phyloP scores from a whole-genome alignment of 2,329 filamentous ascomycete species.

The Arthrobotrys sinensis region DNA sequence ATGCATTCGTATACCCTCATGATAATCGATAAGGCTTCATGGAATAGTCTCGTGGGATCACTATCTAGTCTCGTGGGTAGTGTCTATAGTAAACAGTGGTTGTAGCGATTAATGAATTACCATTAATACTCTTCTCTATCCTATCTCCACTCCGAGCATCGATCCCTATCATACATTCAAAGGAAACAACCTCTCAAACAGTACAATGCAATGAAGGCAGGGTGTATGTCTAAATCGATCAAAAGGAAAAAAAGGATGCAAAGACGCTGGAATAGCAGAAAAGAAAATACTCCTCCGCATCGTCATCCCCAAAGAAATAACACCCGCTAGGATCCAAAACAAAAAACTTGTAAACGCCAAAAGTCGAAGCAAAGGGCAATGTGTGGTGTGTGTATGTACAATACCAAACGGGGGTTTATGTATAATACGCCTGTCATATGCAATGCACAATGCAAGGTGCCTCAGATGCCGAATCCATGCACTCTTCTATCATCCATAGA shows the following conservation, averaged over 20 bases:
- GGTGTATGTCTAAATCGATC: slow-evolving; percentile 36
- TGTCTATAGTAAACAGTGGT: not conserved
- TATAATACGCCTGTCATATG: slow-evolving; percentile 8
- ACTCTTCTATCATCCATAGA: no score
- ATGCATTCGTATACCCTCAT: no score
- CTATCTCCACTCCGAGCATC: not conserved
- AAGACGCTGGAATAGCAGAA: slow-evolving; percentile 30
- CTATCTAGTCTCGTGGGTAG: no score
- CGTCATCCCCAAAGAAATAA: slow-evolving; percentile 1
- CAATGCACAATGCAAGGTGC: slow-evolving; percentile 8
- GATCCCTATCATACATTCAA: slow-evolving; percentile 11
- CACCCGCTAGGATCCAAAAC: slow-evolving; percentile 15
- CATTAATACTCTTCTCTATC: slow-evolving; percentile 7
- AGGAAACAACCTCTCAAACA: slow-evolving; percentile 16
- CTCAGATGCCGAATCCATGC: not conserved
- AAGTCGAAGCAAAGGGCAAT: not conserved
- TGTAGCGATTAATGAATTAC: slow-evolving; percentile 13
- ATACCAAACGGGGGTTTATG: not conserved
- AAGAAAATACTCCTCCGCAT: not conserved
- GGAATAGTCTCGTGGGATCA: no score
- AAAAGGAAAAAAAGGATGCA: slow-evolving; percentile 14
- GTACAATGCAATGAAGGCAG: not conserved
- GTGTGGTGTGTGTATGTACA: slow-evolving; percentile 6
- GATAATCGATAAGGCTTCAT: no score
- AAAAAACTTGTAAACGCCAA: slow-evolving; percentile 24